These are phyloP conservation scores for Trichocomaceae sp. DNA, from an alignment of 2,329 filamentous ascomycete species.

Conservation along the genomic window DNA sequence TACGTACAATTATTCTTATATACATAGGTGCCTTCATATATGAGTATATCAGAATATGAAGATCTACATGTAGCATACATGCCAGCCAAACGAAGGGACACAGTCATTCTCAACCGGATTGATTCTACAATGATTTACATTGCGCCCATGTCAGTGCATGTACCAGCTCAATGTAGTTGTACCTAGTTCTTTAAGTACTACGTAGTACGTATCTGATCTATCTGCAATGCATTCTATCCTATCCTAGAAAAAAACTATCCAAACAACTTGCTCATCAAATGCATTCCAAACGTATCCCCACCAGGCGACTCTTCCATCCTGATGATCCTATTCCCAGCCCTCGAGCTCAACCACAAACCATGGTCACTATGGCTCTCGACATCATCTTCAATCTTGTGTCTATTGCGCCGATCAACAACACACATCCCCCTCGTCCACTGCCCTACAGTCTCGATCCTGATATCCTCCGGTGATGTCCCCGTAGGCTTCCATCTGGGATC, in stretches of 20 bases:
- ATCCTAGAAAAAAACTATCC: neutral
- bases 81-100: neutral
- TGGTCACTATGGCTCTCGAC: constrained; percentile 63
- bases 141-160: neutral
- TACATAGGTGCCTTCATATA: neutral
- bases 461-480: constrained; percentile 61
- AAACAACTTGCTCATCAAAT: constrained; percentile 14
- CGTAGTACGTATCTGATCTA: neutral
- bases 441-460: constrained; percentile 79
- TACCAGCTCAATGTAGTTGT: too few species aligned
- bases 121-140: neutral
- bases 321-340: constrained; percentile 71
- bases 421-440: constrained; percentile 96
- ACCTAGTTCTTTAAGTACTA: too few species aligned
- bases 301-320: constrained; percentile 57
- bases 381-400: constrained; percentile 40
- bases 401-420: constrained; percentile 65
- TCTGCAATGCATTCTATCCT: neutral
- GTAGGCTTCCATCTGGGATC: constrained; percentile 38
- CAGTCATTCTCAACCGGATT: neutral
- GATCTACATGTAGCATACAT: constrained; percentile 4
- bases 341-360: constrained; percentile 65
- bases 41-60: neutral
- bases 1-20: neutral
- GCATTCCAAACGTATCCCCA: constrained; percentile 10